These are phyloP conservation scores for Talaromyces stipitatus DNA, from an alignment of 495 filamentous ascomycete genomes.

Conservation along the genomic window DNA sequence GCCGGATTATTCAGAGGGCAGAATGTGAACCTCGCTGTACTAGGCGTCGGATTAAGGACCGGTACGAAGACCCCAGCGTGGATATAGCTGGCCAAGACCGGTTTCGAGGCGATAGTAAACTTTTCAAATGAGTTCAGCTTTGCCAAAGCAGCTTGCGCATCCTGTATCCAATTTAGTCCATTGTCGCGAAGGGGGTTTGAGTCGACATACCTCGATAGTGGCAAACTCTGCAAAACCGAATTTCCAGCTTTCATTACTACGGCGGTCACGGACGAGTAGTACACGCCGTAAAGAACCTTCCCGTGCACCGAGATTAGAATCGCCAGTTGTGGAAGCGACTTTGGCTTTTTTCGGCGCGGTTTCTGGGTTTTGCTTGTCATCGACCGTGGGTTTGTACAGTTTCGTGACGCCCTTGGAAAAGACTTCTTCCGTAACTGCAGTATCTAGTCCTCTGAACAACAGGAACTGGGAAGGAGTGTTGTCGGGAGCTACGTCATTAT, in stretches of 20 bases:
- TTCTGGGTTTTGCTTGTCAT: slow-evolving; percentile 13
- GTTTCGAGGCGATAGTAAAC: slow-evolving; percentile 78
- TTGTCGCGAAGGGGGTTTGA: not conserved
- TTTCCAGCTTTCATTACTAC: slow-evolving; percentile 69
- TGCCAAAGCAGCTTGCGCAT: slow-evolving; percentile 68
- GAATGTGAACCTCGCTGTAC: slow-evolving; percentile 60
- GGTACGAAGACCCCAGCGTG: slow-evolving; percentile 87
- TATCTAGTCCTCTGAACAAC: slow-evolving; percentile 67
- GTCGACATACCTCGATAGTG: slow-evolving; percentile 40
- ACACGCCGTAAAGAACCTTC: slow-evolving; percentile 71
- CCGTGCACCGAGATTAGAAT: slow-evolving; percentile 66
- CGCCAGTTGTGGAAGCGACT: slow-evolving; percentile 66
- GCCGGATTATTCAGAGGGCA: slow-evolving; percentile 61
- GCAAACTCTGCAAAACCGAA: slow-evolving; percentile 89
- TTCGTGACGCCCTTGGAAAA: slow-evolving; percentile 75
- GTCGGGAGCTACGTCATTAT: slow-evolving; percentile 73
- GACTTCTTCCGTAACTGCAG: slow-evolving; percentile 67
- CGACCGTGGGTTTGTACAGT: slow-evolving; percentile 50
- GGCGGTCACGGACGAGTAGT: slow-evolving; percentile 68
- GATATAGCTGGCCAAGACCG: slow-evolving; percentile 68
- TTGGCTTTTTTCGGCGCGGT: slow-evolving; percentile 49
- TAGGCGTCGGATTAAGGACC: slow-evolving; percentile 47
- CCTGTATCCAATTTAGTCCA: slow-evolving; percentile 37
- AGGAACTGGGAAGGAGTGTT: slow-evolving; percentile 73
- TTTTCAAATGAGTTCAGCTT: slow-evolving; percentile 70